phyloP scores from a whole-genome alignment of 2,329 filamentous ascomycete species.

The Trichoderma sp. region DNA sequence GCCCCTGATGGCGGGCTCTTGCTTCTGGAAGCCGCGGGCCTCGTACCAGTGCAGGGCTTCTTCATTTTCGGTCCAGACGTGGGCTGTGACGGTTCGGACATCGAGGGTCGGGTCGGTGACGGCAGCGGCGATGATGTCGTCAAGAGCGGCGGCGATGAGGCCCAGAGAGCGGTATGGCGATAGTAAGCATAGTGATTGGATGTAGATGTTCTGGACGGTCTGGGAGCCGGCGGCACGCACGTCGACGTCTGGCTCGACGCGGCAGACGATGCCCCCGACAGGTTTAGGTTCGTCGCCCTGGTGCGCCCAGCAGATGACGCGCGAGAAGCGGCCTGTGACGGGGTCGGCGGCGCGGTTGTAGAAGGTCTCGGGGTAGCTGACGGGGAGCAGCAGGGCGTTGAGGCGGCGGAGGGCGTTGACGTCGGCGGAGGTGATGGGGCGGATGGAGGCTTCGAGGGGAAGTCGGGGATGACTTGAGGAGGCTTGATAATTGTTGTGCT shows the following conservation, averaged over 20 bases:
- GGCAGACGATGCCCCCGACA: constrained; percentile 61
- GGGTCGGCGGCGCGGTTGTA: constrained; percentile 56
- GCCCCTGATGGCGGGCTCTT: constrained; percentile 47
- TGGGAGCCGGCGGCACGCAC: constrained; percentile 16
- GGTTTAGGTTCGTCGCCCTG: constrained; percentile 45
- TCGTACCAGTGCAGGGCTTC: constrained; percentile 64
- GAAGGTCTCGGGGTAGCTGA: constrained; percentile 63
- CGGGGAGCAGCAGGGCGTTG: constrained; percentile 62
- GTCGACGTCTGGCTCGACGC: constrained; percentile 48
- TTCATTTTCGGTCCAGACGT: constrained; percentile 67
- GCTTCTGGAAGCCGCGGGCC: constrained; percentile 53
- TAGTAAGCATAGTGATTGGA: constrained; percentile 62
- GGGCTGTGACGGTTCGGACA: constrained; percentile 54
- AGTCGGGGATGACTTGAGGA: constrained; percentile 23
- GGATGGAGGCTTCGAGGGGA: constrained; percentile 52
- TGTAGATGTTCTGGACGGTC: constrained; percentile 49
- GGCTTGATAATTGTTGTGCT: neutral
- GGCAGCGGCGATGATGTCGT: constrained; percentile 47
- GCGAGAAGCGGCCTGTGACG: constrained; percentile 54
- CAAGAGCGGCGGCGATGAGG: constrained; percentile 56
- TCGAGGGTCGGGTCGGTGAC: constrained; percentile 37
- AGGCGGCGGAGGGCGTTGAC: constrained; percentile 61
- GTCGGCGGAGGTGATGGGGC: constrained; percentile 49
- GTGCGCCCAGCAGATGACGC: constrained; percentile 58
- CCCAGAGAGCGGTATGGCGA: constrained; percentile 62